Percentiles rank a stretch among this genome's conserved stretches.
These are phyloP conservation scores for Diaporthe citrichinensis DNA, from an alignment of 2,329 filamentous ascomycete genomes.

Conservation along the genomic window DNA sequence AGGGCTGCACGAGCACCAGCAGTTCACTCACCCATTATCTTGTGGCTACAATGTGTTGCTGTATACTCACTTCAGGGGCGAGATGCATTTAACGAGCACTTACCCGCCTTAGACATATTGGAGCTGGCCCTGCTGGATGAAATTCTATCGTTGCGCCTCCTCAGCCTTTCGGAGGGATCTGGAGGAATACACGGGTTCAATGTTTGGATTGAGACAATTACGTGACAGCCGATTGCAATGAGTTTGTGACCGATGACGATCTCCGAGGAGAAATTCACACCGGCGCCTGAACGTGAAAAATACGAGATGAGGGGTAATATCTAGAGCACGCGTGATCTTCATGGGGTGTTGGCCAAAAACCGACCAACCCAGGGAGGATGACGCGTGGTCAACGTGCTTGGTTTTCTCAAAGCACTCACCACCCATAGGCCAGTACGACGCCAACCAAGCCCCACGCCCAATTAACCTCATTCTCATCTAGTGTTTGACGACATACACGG, in stretches of 20 bases:
- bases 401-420: neutral
- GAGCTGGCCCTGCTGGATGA: too few relatives aligned
- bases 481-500: neutral
- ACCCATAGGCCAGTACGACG: neutral
- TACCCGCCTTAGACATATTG: neutral
- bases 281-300: neutral
- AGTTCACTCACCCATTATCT: neutral
- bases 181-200: neutral
- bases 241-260: neutral
- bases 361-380: neutral
- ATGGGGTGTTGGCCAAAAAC: neutral
- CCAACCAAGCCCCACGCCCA: too few relatives aligned
- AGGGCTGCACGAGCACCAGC: neutral
- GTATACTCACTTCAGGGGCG: neutral
- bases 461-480: neutral
- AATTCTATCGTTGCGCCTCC: neutral
- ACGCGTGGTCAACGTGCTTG: neutral
- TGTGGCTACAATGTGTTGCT: neutral
- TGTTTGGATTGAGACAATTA: neutral
- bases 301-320: neutral
- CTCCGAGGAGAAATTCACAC: neutral
- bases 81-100: neutral
- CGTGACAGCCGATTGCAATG: neutral
- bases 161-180: neutral
- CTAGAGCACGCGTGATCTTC: neutral